Conservation (phyloP, 2,329 filamentous ascomycete genomes). For the Aspergillus brasiliensis region DNA sequence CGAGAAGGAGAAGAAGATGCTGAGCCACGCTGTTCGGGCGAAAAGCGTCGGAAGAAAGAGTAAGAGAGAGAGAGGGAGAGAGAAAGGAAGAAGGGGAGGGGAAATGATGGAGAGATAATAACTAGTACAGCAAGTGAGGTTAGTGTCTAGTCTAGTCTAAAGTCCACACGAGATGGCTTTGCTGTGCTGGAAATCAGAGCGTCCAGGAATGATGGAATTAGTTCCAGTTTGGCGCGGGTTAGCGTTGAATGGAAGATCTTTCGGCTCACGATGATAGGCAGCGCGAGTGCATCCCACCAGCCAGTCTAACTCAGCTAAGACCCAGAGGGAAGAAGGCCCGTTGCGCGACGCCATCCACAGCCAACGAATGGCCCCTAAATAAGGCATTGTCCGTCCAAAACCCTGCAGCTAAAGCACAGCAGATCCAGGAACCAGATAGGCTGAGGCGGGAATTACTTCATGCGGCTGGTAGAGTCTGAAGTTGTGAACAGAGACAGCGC, state of each 20-base stretch:
- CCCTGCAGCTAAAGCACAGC: constrained; percentile 1
- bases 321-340: neutral
- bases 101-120: neutral
- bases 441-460: constrained; percentile 1
- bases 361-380: neutral
- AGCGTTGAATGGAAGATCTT: neutral
- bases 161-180: neutral
- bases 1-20: neutral
- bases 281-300: neutral
- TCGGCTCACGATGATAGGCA: neutral
- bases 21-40: neutral
- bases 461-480: neutral
- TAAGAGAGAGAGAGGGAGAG: neutral
- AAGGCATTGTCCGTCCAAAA: neutral
- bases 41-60: neutral
- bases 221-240: neutral
- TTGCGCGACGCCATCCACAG: neutral
- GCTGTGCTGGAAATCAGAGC: neutral
- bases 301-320: neutral
- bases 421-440: constrained; percentile 5
- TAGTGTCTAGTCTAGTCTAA: too few relatives aligned
- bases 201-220: neutral
- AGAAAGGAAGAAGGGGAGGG: neutral
- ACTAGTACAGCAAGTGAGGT: too few relatives aligned
- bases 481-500: too few relatives aligned